Evolutionary conservation across 78 protist species (phyloP).

Genomic region (Chrysochromulina parva): DNA sequence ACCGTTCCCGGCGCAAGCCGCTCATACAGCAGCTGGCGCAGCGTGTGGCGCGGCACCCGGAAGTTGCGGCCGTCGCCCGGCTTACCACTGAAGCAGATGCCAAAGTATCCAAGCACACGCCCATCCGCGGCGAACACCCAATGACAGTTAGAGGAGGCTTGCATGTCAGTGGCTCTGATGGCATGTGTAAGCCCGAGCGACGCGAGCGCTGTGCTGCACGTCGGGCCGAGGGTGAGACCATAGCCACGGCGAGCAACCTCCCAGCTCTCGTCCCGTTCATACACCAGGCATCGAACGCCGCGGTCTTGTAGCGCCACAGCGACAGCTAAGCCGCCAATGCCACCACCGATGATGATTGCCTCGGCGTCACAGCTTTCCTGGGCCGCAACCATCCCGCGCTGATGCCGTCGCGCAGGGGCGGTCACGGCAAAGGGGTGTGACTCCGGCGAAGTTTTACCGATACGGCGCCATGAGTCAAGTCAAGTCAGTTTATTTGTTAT

Average conservation of each 20-base stretch:
- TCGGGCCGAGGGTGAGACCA: background rate
- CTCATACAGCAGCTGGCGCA: background rate
- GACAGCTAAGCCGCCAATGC: background rate
- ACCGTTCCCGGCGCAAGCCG: conserved; percentile 7
- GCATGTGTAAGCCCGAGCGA: background rate
- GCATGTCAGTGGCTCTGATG: background rate
- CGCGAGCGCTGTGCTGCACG: background rate
- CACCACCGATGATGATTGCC: conserved; percentile 14
- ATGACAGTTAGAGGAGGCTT: background rate
- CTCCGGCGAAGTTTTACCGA: no score
- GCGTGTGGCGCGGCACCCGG: background rate
- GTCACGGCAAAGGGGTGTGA: no score
- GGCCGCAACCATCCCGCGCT: no score
- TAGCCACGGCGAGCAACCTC: background rate
- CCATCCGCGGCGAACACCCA: background rate
- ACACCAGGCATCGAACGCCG: background rate
- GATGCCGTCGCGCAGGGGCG: no score
- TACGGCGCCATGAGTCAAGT: no score
- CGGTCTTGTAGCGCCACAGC: background rate
- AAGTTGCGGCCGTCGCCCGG: background rate
- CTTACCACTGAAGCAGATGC: background rate
- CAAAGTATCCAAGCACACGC: background rate
- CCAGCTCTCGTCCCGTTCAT: background rate
- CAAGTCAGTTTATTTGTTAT: no score
- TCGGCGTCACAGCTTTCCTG: no score